phyloP scores from a whole-genome alignment of 2,329 filamentous ascomycete species.

The Calonectria ilicicola region DNA sequence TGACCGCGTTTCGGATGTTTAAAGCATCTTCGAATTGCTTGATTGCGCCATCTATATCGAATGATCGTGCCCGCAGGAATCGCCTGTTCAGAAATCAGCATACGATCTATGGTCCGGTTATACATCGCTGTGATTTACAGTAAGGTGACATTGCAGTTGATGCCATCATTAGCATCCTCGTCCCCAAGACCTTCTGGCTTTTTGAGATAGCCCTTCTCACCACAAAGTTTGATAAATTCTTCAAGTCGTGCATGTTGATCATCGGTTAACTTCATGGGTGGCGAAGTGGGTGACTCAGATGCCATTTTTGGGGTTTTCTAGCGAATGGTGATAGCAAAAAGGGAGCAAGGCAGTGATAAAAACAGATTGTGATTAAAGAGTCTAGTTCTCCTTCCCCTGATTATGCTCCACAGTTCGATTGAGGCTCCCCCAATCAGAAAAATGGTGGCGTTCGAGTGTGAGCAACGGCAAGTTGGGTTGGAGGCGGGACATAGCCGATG shows the following conservation, averaged over 20 bases:
- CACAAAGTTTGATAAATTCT: neutral
- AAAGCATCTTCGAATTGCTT: neutral
- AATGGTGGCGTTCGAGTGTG: too few relatives aligned
- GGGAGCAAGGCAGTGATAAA: neutral
- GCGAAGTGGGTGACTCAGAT: neutral
- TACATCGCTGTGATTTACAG: neutral
- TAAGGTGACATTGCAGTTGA: neutral
- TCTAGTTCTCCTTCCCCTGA: neutral
- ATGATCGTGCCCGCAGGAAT: neutral
- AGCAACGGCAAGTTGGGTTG: too few relatives aligned
- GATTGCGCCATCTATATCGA: neutral
- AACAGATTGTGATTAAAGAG: neutral
- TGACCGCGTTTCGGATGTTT: neutral
- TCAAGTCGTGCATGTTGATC: neutral
- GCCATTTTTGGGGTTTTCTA: neutral
- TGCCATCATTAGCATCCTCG: neutral
- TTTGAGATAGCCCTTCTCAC: neutral
- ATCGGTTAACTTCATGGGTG: neutral
- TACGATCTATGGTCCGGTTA: neutral
- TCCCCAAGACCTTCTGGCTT: neutral
- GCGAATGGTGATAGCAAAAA: neutral
- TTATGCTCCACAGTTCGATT: too few relatives aligned
- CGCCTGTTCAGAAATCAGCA: neutral
- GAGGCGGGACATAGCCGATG: too few relatives aligned
- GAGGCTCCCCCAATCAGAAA: too few relatives aligned